Evolutionary conservation across 495 filamentous ascomycete genomes (phyloP).

Genomic region (Aspergillus affinis): DNA sequence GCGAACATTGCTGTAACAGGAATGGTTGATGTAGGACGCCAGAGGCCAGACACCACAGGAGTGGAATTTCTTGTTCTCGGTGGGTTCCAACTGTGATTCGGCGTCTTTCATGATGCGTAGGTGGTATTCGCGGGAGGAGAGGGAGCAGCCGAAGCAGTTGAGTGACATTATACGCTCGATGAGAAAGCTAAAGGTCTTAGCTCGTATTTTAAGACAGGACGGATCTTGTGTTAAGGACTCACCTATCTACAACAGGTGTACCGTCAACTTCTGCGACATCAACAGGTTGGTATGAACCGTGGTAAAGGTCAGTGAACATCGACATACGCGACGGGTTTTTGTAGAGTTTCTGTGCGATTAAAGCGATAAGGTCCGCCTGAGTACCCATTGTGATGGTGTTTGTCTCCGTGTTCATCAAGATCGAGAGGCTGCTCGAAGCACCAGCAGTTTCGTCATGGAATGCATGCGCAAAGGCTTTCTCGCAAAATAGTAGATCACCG

Average conservation of each 20-base stretch:
- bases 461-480: constrained; percentile 53
- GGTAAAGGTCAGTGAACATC: constrained; percentile 42
- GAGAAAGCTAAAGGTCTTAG: too few species aligned
- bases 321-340: constrained; percentile 48
- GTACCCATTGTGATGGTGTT: constrained; percentile 27
- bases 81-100: too few species aligned
- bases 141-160: constrained; percentile 51
- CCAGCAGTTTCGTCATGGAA: constrained; percentile 18
- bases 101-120: constrained; percentile 16
- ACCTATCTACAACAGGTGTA: constrained; percentile 53
- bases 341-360: constrained; percentile 45
- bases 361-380: constrained; percentile 36
- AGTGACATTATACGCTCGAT: constrained; percentile 43
- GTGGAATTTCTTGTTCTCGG: constrained; percentile 24
- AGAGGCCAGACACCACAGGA: constrained; percentile 52
- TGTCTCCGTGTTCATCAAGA: constrained; percentile 37
- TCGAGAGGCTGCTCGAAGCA: constrained; percentile 9
- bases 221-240: too few species aligned
- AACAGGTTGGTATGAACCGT: constrained; percentile 35
- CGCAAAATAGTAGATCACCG: constrained; percentile 54
- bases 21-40: constrained; percentile 58
- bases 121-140: constrained; percentile 34
- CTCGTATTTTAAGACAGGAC: too few species aligned
- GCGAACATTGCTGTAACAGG: constrained; percentile 45
- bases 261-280: constrained; percentile 41